phyloP scores from a whole-genome alignment of 345 rosid species.

The Brassica rapa region DNA sequence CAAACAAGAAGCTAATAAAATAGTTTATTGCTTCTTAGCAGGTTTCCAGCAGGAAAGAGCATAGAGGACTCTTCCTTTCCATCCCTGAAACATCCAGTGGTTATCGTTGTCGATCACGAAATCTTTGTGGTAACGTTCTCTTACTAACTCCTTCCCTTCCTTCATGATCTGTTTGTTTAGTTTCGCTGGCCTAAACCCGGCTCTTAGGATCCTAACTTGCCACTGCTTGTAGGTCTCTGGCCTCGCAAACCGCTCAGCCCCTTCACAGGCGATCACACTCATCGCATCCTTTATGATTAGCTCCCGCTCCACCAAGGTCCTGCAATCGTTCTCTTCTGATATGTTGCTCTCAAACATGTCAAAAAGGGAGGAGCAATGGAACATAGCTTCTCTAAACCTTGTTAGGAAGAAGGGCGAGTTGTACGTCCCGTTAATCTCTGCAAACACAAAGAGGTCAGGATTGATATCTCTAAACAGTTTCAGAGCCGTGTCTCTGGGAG shows the following conservation, averaged over 20 bases:
- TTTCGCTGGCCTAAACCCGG: conserved; percentile 63
- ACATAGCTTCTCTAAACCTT: conserved; percentile 69
- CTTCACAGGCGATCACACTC: conserved; percentile 78
- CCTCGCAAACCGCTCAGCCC: conserved; percentile 65
- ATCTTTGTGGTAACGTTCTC: conserved; percentile 56
- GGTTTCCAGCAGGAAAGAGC: conserved; percentile 82
- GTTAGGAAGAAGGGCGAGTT: conserved; percentile 73
- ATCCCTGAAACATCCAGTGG: conserved; percentile 78
- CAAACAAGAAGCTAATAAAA: conserved; percentile 5
- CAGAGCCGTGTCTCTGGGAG: conserved; percentile 67
- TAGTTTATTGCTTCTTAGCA: conserved; percentile 26
- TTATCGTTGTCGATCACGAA: conserved; percentile 65
- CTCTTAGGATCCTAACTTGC: conserved; percentile 57
- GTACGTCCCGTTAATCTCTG: conserved; percentile 58
- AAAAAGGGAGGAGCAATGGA: conserved; percentile 63
- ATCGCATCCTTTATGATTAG: conserved; percentile 53
- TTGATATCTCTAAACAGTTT: conserved; percentile 55
- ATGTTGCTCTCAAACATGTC: conserved; percentile 63
- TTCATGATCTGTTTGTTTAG: conserved; percentile 54
- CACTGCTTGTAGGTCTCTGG: conserved; percentile 79
- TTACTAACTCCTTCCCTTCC: conserved; percentile 47
- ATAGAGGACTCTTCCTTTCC: conserved; percentile 77
- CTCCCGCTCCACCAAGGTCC: conserved; percentile 64
- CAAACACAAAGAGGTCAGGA: conserved; percentile 67
- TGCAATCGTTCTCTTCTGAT: conserved; percentile 52